Conservation (phyloP, 495 filamentous ascomycete species). For the Sphaerosporella brunnea region DNA sequence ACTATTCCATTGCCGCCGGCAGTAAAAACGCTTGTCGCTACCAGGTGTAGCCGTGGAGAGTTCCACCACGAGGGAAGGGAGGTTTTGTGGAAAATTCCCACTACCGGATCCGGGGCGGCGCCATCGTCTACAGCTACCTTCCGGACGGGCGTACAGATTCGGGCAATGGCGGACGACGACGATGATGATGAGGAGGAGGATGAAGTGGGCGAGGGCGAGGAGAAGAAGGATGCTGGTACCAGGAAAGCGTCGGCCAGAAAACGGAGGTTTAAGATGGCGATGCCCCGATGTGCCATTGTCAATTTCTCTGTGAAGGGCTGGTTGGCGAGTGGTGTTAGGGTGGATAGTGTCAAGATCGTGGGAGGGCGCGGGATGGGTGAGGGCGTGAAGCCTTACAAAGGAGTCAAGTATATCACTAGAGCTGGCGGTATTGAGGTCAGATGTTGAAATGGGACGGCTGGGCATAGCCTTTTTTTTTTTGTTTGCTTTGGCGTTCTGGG, state of each 20-base stretch:
- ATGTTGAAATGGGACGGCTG: no score
- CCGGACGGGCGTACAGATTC: conserved; percentile 22
- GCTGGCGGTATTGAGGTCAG: conserved; percentile 66
- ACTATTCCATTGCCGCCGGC: conserved; percentile 61
- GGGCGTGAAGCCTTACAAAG: conserved; percentile 86
- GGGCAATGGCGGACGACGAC: conserved; percentile 38
- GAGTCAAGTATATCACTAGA: conserved; percentile 92
- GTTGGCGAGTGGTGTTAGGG: conserved; percentile 83
- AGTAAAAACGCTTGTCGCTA: conserved; percentile 74
- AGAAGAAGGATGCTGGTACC: conserved; percentile 33
- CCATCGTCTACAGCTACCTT: conserved; percentile 39
- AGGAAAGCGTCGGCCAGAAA: conserved; percentile 31
- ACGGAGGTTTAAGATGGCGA: conserved; percentile 54
- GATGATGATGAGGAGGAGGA: conserved; percentile 34
- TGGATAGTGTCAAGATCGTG: conserved; percentile 76
- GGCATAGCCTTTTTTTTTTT: no score
- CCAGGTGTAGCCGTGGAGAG: conserved; percentile 69
- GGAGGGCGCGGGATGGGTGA: conserved; percentile 73
- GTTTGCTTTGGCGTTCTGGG: no score
- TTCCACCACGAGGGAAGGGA: conserved; percentile 52
- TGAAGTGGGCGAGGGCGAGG: conserved; percentile 34
- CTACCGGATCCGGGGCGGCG: conserved; percentile 43
- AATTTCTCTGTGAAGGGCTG: conserved; percentile 88
- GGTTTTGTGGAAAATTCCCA: conserved; percentile 71
- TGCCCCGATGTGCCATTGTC: conserved; percentile 75